Evolutionary conservation across 139 green algal genomes (phyloP).

Genomic region (Desmodesmus armatus): DNA sequence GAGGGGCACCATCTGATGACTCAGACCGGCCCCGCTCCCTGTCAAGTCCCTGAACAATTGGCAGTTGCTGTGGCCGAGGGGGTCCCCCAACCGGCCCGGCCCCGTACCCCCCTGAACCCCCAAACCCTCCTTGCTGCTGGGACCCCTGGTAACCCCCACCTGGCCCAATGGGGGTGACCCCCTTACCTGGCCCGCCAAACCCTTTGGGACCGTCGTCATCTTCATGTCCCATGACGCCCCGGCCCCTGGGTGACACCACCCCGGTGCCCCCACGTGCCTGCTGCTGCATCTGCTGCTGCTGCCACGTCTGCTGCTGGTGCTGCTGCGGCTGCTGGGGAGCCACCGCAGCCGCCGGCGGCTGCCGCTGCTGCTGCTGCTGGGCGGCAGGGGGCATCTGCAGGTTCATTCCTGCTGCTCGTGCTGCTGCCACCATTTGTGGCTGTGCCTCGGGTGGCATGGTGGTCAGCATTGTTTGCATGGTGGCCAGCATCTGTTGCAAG

Average conservation of each 20-base stretch:
- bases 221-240: conserved; percentile 3
- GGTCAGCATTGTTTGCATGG: too few species aligned
- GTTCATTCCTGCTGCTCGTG: not conserved
- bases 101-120: not conserved
- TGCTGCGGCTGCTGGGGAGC: not conserved
- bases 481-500: too few species aligned
- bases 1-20: not conserved
- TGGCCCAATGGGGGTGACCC: not conserved
- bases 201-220: conserved; percentile 26
- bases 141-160: not conserved
- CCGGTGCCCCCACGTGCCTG: not conserved
- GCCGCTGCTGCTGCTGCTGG: conserved; percentile 25
- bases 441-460: too few species aligned
- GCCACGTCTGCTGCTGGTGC: not conserved
- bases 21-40: not conserved
- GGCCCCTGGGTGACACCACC: not conserved
- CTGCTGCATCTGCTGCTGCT: not conserved
- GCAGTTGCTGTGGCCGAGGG: not conserved
- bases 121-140: not conserved
- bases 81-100: conserved; percentile 8
- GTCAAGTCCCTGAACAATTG: not conserved
- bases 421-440: conserved; percentile 19
- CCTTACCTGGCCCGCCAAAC: conserved; percentile 12
- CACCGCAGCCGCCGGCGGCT: not conserved
- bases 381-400: not conserved